Evolutionary conservation across 371 early-diverging fungal genomes (phyloP).

Genomic region (Mucor velutinosus): DNA sequence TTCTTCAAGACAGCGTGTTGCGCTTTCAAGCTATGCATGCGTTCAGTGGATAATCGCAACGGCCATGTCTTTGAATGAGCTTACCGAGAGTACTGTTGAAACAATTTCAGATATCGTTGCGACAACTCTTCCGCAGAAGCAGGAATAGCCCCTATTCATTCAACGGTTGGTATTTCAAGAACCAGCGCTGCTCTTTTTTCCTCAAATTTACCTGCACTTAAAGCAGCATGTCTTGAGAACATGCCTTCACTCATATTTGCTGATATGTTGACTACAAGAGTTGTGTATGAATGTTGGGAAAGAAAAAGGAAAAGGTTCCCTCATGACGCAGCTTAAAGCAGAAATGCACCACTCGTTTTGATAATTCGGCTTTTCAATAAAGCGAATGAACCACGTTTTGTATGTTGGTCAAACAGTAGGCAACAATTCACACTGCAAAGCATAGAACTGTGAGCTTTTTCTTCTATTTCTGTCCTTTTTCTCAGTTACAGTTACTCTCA

Average conservation of each 20-base stretch:
- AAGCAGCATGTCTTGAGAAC: constrained; percentile 34
- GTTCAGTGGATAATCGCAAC: not conserved
- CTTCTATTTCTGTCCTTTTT: not conserved
- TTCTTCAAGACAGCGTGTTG: constrained; percentile 66
- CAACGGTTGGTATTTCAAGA: not conserved
- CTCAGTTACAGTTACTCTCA: not conserved
- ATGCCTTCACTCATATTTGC: constrained; percentile 40
- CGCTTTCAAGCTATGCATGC: constrained; percentile 56
- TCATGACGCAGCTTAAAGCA: not conserved
- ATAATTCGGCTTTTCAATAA: not conserved
- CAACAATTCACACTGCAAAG: not conserved
- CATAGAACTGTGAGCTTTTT: not conserved
- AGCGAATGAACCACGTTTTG: not conserved
- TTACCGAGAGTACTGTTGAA: constrained; percentile 67
- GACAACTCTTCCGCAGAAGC: constrained; percentile 62
- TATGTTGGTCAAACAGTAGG: not conserved
- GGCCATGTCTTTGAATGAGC: not conserved
- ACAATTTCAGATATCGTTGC: constrained; percentile 61
- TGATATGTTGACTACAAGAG: not conserved
- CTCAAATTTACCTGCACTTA: constrained; percentile 32
- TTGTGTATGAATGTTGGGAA: not conserved
- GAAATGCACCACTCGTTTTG: not conserved
- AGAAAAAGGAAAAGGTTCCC: constrained; percentile 5
- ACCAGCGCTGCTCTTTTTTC: too few relatives aligned
- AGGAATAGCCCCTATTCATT: constrained; percentile 39